Base-by-base conservation (phyloP, 1,139 yeast genomes). In the Candida smagusa region DNA sequence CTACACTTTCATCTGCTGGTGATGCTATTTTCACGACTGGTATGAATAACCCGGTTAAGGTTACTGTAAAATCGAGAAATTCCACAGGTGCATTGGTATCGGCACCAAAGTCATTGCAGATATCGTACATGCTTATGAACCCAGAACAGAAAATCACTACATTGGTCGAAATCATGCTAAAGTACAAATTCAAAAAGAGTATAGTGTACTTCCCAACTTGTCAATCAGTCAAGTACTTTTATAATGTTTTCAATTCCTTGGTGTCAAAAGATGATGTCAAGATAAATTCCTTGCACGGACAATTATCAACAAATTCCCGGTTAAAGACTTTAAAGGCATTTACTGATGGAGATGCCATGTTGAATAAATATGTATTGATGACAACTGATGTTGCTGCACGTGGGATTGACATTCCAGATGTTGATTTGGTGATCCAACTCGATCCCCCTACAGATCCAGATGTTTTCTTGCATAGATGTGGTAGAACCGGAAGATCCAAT, bases 391-490 rank as follows among this genome's bases (percentile, higher is more conserved):
- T 84, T 19, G 96, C 97, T 2, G 96, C 96, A 0, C 72, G 97
- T 59, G 97, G 97, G 30, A 78, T 90, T 24, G 97, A 90, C 65
- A 80, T 89, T 24, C 95, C 96, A 1, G 92, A 88, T 41, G 96
- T 89, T 11, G 97, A 90, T 53, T 63, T 89, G 28, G 96, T 89
- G 3, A 66, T 89, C 7, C 97, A 89, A 56, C 50, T 88, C 28
- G 96, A 89, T 46, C 95, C 97, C 2, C 97, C 97, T 1, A 84
- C 90, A 0, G 95, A 87, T 48, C 87, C 96, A 0, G 96, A 89
- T 44, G 90, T 85, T 44, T 92, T 89, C 52, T 79, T 92, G 23
- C 98, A 92, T 59, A 73, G 97, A 54, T 85, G 92, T 38, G 98
- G 98, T 36, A 80, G 98, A 61, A 92, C 98, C 1, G 98, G 97